Evolutionary conservation across 1,284 basidiomycete species (phyloP).

Genomic region (Rhodotorula mucilaginosa): DNA sequence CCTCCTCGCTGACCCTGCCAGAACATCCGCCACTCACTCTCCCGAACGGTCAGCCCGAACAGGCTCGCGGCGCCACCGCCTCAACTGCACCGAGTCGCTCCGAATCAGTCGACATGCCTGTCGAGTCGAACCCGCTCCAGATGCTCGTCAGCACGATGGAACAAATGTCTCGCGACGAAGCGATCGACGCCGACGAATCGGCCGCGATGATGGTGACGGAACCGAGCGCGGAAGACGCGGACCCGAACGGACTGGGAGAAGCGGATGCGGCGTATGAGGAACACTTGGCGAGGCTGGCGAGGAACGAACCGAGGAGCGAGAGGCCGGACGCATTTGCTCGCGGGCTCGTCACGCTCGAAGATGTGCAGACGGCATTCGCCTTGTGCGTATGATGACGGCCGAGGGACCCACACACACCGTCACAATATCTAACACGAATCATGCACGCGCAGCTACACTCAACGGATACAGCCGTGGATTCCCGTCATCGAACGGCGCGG

Average conservation of each 20-base stretch:
- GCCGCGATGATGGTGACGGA: neutral
- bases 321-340: constrained; percentile 31
- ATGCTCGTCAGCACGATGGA: constrained; percentile 34
- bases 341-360: constrained; percentile 30
- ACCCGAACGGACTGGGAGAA: neutral
- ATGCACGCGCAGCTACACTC: constrained; percentile 15
- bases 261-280: constrained; percentile 10
- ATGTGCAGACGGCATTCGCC: constrained; percentile 28
- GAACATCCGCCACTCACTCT: neutral
- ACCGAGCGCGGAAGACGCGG: neutral
- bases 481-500: constrained; percentile 15
- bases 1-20: constrained; percentile 3
- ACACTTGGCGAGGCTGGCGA: constrained; percentile 13
- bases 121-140: constrained; percentile 34
- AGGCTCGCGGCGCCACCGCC: neutral
- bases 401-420: no score
- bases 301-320: constrained; percentile 10
- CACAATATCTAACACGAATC: neutral
- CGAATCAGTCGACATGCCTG: constrained; percentile 26
- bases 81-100: constrained; percentile 1
- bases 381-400: constrained; percentile 12
- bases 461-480: constrained; percentile 35
- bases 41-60: neutral
- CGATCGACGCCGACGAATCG: constrained; percentile 6
- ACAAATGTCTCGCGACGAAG: constrained; percentile 24